A percentile compares a stretch with the other conserved stretches of the same genome.
Conservation (phyloP, 2,329 filamentous ascomycete species). For the Madurella mycetomatis region DNA sequence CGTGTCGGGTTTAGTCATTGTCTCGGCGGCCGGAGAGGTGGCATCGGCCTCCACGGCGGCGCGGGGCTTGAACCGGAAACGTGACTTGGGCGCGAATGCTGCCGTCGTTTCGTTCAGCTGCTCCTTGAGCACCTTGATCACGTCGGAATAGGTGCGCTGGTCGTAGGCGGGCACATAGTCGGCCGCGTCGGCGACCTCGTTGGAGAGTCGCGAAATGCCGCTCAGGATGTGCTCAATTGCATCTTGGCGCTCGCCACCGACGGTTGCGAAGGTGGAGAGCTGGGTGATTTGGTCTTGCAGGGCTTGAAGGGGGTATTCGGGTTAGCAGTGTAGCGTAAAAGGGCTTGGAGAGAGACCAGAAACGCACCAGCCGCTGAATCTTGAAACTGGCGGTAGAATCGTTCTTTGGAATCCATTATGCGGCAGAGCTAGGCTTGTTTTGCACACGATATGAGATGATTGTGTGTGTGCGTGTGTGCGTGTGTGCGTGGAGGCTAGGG, state of each 20-base stretch:
- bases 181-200: conserved; percentile 78
- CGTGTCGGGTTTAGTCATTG: conserved; percentile 39
- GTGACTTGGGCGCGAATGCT: conserved; percentile 66
- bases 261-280: conserved; percentile 57
- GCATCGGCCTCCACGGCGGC: conserved; percentile 22
- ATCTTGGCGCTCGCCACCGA: conserved; percentile 72
- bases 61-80: conserved; percentile 70
- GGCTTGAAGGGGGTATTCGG: conserved; percentile 61
- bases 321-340: conserved; percentile 1
- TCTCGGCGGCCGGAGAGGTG: conserved; percentile 16
- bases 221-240: conserved; percentile 77
- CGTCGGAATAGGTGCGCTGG: conserved; percentile 75
- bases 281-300: conserved; percentile 72
- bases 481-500: too few species aligned
- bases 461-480: too few species aligned
- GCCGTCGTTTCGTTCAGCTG: conserved; percentile 68
- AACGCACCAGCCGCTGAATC: conserved; percentile 63
- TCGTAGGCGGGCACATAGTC: conserved; percentile 85
- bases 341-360: background rate
- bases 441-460: background rate
- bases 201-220: conserved; percentile 73
- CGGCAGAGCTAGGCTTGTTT: background rate
- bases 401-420: conserved; percentile 58
- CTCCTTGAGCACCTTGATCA: conserved; percentile 75
- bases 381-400: conserved; percentile 82